Percentiles rank a stretch among this genome's conserved stretches.
These are phyloP conservation scores for Strobilomyces dryophilus DNA, from an alignment of 768 basidiomycete species.

Conservation along the genomic window DNA sequence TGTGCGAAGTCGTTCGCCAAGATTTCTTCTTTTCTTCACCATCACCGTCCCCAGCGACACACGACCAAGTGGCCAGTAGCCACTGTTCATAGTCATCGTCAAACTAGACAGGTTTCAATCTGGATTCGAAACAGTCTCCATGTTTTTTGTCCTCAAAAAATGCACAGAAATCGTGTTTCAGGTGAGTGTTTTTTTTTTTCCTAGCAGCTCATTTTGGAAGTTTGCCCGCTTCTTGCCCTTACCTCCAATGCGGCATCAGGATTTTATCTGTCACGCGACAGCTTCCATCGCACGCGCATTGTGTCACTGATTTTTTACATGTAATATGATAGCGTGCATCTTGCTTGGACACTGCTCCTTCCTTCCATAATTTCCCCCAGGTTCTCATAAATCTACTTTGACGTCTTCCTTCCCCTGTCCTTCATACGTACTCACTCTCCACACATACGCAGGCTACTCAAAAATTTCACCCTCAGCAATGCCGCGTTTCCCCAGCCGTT, in stretches of 20 bases:
- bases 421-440: constrained; percentile 22
- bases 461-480: constrained; percentile 57
- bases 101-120: constrained; percentile 28
- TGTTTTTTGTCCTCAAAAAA: constrained; percentile 35
- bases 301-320: constrained; percentile 36
- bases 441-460: constrained; percentile 32
- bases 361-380: constrained; percentile 23
- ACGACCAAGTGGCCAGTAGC: constrained; percentile 27
- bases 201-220: constrained; percentile 24
- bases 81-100: constrained; percentile 17
- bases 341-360: constrained; percentile 6
- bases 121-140: constrained; percentile 33
- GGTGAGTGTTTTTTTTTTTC: constrained; percentile 25
- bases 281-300: constrained; percentile 19
- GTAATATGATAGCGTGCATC: constrained; percentile 31
- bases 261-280: constrained; percentile 36
- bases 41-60: constrained; percentile 32
- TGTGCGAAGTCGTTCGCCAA: constrained; percentile 14
- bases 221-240: constrained; percentile 15
- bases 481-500: constrained; percentile 68
- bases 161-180: constrained; percentile 36
- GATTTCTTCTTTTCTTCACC: constrained; percentile 25
- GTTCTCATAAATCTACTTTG: constrained; percentile 24
- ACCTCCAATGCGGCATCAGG: constrained; percentile 22
- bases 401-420: constrained; percentile 18